phyloP scores from a whole-genome alignment of 441 rosid genomes.

The Euphorbia celastroides region DNA sequence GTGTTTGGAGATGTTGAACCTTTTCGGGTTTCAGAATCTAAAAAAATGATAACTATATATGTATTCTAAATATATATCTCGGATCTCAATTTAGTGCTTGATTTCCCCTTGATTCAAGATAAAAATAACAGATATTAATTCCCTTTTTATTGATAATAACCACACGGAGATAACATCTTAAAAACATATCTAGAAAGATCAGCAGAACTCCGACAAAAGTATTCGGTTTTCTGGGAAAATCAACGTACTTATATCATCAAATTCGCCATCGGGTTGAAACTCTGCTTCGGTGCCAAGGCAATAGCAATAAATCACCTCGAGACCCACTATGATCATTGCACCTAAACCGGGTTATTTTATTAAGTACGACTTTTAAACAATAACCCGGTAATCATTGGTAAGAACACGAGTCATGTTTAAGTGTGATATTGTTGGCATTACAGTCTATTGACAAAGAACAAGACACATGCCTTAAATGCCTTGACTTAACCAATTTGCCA shows the following conservation, averaged over 20 bases:
- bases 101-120: no score
- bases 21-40: background rate
- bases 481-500: conserved; percentile 50
- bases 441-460: conserved; percentile 39
- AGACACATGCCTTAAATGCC: conserved; percentile 33
- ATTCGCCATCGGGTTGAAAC: no score
- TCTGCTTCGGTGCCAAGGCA: no score
- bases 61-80: no score
- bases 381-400: conserved; percentile 17
- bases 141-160: background rate
- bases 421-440: conserved; percentile 14
- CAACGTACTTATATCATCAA: no score
- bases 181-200: background rate
- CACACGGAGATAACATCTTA: background rate
- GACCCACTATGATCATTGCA: no score
- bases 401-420: conserved; percentile 28
- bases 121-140: background rate
- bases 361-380: no score
- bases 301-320: no score
- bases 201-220: background rate
- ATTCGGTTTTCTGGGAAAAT: no score
- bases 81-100: no score
- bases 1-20: background rate
- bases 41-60: no score
- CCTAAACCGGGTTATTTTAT: no score